Evolutionary conservation across 768 basidiomycete genomes (phyloP).

Genomic region (Collybia sp.): DNA sequence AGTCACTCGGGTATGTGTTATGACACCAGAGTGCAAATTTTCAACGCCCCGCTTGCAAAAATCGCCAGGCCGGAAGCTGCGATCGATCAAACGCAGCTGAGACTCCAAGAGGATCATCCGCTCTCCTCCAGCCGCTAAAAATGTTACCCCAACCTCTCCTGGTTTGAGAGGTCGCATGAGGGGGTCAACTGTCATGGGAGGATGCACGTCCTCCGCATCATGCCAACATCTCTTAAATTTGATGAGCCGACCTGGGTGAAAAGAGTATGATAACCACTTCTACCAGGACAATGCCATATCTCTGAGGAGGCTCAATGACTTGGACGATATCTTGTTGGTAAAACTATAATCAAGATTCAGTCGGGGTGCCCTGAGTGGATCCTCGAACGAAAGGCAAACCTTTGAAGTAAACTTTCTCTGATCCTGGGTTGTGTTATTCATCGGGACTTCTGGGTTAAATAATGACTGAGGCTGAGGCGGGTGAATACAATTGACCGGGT

Average conservation of each 20-base stretch:
- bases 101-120: constrained; percentile 73
- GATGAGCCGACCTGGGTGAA: constrained; percentile 1
- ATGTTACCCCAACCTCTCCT: constrained; percentile 83
- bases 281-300: constrained; percentile 66
- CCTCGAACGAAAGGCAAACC: constrained; percentile 6
- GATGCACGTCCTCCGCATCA: constrained; percentile 69
- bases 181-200: constrained; percentile 49
- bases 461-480: neutral
- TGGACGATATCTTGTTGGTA: constrained; percentile 68
- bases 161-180: constrained; percentile 69
- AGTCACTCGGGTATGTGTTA: constrained; percentile 56
- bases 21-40: constrained; percentile 71
- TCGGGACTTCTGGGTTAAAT: neutral
- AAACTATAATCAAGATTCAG: constrained; percentile 32
- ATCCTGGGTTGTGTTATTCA: constrained; percentile 9
- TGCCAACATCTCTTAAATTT: constrained; percentile 77
- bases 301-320: constrained; percentile 31
- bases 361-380: too few relatives aligned
- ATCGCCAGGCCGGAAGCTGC: constrained; percentile 75
- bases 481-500: neutral
- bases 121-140: constrained; percentile 41
- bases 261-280: constrained; percentile 9
- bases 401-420: constrained; percentile 10
- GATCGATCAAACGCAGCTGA: constrained; percentile 67
- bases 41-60: constrained; percentile 76